Evolutionary conservation across 2,329 filamentous ascomycete genomes (phyloP), one percentile per base, ranked within the genome.

Genomic region (Xylaria sp.): DNA sequence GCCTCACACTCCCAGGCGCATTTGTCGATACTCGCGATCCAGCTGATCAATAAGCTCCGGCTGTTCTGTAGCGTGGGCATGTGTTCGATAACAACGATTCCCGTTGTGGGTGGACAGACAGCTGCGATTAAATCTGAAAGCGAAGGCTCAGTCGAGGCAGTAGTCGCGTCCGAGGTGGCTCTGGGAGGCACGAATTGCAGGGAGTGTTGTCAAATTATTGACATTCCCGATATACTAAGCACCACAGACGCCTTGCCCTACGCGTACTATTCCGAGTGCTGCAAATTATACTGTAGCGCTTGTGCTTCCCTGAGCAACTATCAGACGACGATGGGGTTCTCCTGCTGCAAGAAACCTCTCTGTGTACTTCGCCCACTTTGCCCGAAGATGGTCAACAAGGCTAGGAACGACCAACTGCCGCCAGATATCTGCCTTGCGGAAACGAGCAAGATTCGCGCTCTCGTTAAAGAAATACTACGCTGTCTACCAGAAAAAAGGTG

Each of bases 21-120:
- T 19, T 15, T 13, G 1, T 41, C 44, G 4, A 57, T 57, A 44
- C 49, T 3, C 17, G 29, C 46, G 38, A 57, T 57, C 13, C 54
- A 57, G 25, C 23, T 57, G 2, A 57, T 57, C 25, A 57, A 43
- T 43, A 57, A 57, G n/a, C 46, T 57, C 7, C 54, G 44, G 27
- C 13, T 49, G 7, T 43, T 49, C 13, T 57, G 44, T 23, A 57
- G 51, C 35, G 25, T 57, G 1, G 47, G 47, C 9, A 4, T 46
- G 21, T 58, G n/a, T 13, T 21, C 38, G 10, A 53, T 17, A 51
- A 40, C 54, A 17, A 43, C 5, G 41, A 33, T 21, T 46, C 25
- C 29, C n/a, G n/a, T 27, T 11, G 35, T 35, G 5, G 10, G 19
- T 41, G 19, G 10, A 27, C 44, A 58, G 19, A 37, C 47, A 17